Base-by-base conservation (phyloP, 306 rosid species). In the Adenanthera pavonina region DNA sequence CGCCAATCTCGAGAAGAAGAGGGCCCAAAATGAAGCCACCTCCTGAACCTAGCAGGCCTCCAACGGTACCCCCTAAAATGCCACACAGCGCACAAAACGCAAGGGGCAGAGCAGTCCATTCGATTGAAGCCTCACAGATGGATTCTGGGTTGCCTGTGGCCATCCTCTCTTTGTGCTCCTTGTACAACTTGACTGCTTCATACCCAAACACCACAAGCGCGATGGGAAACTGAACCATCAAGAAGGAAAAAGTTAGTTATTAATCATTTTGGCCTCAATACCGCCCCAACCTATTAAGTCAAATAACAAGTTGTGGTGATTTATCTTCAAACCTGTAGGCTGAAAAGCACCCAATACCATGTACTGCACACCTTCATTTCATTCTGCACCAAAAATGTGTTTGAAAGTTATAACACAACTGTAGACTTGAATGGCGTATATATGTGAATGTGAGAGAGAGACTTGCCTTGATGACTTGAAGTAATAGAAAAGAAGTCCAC, bases 1-100 rank as follows among this genome's bases (percentile, higher is more conserved):
- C 98, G 52, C 98, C 98, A 40, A 92, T 94, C 78, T 94, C 98
- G 0, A 94, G 85, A 30, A 94, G 97, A 62, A 92, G 94, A 75
- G 97, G 98, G 46, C 98, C 98, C 33, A 94, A 85, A 78, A 94
- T 84, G 81, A 94, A 94, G 5, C 98, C 97, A 79, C 98, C 98
- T 35, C 97, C 97, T 43, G 97, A 94, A 67, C 97, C 98, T 52
- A 94, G 86, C 25, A 92, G 80, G 40, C 98, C 98, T 13, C 97
- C 98, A 56, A 94, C 95, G 20, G 94, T 91, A 65, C 97, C 98
- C 34, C 98, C 97, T 67, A 92, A 72, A 81, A 92, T 84, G 19
- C 98, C 98, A 86, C 94, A 90, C 0, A 92, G 73, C 40, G 98
- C 93, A 79, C 98, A 94, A 49, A 94, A 91, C 8, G 87, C 62